These are phyloP conservation scores for Colletotrichum destructivum DNA, from an alignment of 2,329 filamentous ascomycete species.

Conservation along the genomic window DNA sequence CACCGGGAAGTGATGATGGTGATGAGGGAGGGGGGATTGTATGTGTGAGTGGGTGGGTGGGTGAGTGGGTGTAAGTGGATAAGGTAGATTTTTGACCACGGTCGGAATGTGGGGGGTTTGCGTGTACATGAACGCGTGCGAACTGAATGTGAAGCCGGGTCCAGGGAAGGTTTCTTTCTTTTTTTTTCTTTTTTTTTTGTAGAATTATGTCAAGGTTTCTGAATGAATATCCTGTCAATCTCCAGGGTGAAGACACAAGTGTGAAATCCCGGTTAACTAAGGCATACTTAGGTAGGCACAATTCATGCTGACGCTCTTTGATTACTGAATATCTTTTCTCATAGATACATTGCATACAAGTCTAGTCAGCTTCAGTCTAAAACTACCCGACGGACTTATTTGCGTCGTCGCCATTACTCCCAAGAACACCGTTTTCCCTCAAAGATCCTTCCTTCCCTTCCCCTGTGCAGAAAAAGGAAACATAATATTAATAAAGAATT, in stretches of 20 bases:
- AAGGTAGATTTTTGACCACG: not conserved
- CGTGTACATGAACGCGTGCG: not conserved
- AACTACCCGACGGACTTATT: slow-evolving; percentile 17
- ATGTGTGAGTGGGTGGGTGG: not conserved
- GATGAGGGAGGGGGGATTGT: not conserved
- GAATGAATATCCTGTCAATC: not conserved
- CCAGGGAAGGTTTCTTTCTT: not conserved
- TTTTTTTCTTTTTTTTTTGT: not conserved
- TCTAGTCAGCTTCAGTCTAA: slow-evolving; percentile 18
- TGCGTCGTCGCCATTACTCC: slow-evolving; percentile 28
- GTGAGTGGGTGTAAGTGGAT: not conserved
- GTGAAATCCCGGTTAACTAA: not conserved
- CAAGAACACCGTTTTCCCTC: slow-evolving; percentile 28
- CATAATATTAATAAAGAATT: not conserved
- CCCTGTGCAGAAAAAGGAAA: not conserved
- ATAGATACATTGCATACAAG: slow-evolving; percentile 23
- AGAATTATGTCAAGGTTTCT: not conserved
- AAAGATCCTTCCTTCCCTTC: not conserved
- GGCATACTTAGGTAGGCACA: no score
- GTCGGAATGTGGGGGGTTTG: slow-evolving; percentile 6
- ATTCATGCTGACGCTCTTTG: not conserved
- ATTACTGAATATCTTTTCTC: not conserved
- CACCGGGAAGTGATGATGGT: not conserved
- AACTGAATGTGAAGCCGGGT: not conserved
- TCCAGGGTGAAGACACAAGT: not conserved